phyloP scores from a whole-genome alignment of 495 filamentous ascomycete species.

The Cercophora scortea region DNA sequence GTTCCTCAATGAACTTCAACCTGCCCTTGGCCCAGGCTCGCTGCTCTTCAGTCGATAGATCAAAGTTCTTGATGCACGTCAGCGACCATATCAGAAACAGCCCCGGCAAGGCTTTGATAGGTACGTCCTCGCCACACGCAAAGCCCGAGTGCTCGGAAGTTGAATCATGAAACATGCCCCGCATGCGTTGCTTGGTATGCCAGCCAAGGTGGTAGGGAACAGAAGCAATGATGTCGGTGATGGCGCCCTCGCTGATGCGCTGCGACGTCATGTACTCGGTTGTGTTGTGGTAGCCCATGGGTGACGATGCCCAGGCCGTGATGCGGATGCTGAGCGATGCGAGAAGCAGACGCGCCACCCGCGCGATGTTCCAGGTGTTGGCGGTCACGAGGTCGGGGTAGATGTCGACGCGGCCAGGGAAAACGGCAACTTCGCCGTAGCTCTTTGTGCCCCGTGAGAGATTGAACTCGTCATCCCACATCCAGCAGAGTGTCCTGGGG shows the following conservation, averaged over 20 bases:
- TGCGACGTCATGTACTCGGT: constrained; percentile 39
- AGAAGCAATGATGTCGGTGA: constrained; percentile 42
- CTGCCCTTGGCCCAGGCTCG: constrained; percentile 34
- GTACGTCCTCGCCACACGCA: constrained; percentile 28
- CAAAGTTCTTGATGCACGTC: constrained; percentile 29
- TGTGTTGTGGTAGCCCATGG: constrained; percentile 43
- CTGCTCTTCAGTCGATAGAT: constrained; percentile 39
- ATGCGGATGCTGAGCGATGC: constrained; percentile 36
- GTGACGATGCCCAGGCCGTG: constrained; percentile 38
- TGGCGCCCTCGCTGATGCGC: constrained; percentile 30
- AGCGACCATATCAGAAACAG: constrained; percentile 32
- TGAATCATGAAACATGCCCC: constrained; percentile 1
- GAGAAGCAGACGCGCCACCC: constrained; percentile 35
- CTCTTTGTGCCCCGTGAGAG: constrained; percentile 24
- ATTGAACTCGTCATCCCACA: constrained; percentile 30
- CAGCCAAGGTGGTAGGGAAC: constrained; percentile 47
- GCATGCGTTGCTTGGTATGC: constrained; percentile 22
- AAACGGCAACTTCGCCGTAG: constrained; percentile 34
- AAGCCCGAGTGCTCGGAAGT: constrained; percentile 19
- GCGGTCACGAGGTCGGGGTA: constrained; percentile 42
- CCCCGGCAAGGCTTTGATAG: constrained; percentile 35
- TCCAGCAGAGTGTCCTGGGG: constrained; percentile 37
- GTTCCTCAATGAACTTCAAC: constrained; percentile 31
- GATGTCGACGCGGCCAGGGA: constrained; percentile 44
- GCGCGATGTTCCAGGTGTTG: constrained; percentile 35